Conservation (phyloP, 2,329 filamentous ascomycete species). For the Aspergillus sp. region DNA sequence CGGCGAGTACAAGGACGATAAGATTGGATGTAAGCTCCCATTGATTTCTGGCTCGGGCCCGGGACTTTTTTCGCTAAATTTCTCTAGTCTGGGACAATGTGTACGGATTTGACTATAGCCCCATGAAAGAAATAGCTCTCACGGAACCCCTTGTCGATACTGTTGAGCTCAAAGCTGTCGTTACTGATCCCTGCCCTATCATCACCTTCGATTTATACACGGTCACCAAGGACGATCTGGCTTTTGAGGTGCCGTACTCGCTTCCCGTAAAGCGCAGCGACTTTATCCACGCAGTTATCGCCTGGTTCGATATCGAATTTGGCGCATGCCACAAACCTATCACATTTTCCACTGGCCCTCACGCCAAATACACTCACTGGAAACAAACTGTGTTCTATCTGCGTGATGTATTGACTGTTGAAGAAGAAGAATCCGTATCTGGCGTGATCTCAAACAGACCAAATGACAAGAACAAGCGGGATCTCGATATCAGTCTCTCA, state of each 20-base stretch:
- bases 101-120: slow-evolving; percentile 95
- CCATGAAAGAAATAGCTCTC: slow-evolving; percentile 88
- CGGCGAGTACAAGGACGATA: slow-evolving; percentile 99
- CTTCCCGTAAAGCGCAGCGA: slow-evolving; percentile 80
- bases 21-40: slow-evolving; percentile 84
- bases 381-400: slow-evolving; percentile 99
- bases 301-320: slow-evolving; percentile 99
- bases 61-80: slow-evolving; percentile 22
- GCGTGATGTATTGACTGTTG: slow-evolving; percentile 86
- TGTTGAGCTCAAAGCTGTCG: slow-evolving; percentile 94
- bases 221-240: slow-evolving; percentile 77
- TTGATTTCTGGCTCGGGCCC: neutral
- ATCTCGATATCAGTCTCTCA: slow-evolving; percentile 85
- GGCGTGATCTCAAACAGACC: slow-evolving; percentile 79
- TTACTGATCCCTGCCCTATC: slow-evolving; percentile 83
- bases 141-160: slow-evolving; percentile 97
- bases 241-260: slow-evolving; percentile 76
- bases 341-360: slow-evolving; percentile 92
- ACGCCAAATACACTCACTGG: slow-evolving; percentile 99
- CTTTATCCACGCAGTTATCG: slow-evolving; percentile 93
- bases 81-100: slow-evolving; percentile 94
- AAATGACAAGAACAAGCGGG: slow-evolving; percentile 90
- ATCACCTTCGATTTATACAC: slow-evolving; percentile 92
- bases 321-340: slow-evolving; percentile 97
- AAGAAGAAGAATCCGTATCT: slow-evolving; percentile 76